Evolutionary conservation across 176 grass and related monocot species (phyloP).

Genomic region (Rhipidocladum racemiflorum): DNA sequence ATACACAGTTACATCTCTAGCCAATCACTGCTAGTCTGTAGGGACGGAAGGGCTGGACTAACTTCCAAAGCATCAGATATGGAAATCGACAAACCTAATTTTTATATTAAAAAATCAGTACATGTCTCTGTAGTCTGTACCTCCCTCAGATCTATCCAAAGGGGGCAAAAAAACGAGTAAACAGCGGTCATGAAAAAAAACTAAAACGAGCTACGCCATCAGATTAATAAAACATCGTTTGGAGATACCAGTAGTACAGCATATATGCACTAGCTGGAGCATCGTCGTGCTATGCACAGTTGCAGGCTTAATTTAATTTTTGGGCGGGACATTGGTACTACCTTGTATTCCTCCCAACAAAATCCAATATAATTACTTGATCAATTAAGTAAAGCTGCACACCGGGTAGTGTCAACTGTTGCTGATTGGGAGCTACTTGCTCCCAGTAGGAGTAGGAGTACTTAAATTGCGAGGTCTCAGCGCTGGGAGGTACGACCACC

Average conservation of each 20-base stretch:
- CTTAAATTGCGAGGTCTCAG: constrained; percentile 30
- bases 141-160: background rate
- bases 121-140: background rate
- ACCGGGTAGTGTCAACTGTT: constrained; percentile 19
- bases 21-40: background rate
- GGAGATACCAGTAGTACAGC: background rate
- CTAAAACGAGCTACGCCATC: background rate
- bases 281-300: constrained; percentile 7
- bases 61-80: background rate
- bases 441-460: too few relatives aligned
- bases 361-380: constrained; percentile 21
- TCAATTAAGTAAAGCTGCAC: constrained; percentile 1
- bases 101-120: background rate
- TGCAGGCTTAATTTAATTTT: background rate
- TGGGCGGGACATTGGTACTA: background rate
- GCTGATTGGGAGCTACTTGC: constrained; percentile 41
- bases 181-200: background rate
- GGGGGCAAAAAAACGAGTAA: background rate
- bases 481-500: constrained; percentile 31
- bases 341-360: constrained; percentile 4
- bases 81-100: background rate
- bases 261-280: background rate
- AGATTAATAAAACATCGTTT: constrained; percentile 10
- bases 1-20: background rate
- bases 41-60: background rate